Evolutionary conservation across 352 stramenopile genomes (phyloP).

Genomic region (Globisporangium canariense): DNA sequence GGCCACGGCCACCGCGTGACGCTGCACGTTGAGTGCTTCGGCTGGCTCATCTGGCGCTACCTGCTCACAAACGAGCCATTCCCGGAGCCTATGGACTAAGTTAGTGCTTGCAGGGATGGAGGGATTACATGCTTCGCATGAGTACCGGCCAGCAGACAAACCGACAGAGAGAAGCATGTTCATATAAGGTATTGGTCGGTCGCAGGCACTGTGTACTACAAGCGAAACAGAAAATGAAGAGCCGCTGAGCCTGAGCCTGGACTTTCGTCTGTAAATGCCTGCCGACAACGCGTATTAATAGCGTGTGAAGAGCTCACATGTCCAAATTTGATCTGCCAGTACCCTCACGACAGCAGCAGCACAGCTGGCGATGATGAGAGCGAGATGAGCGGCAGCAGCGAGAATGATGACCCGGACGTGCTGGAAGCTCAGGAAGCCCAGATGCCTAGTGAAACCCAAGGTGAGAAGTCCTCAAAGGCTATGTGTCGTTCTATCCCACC

Average conservation of each 20-base stretch:
- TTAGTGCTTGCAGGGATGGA: too few species aligned
- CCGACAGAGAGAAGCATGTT: too few species aligned
- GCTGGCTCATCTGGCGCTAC: constrained; percentile 85
- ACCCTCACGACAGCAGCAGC: background rate
- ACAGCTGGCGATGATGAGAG: background rate
- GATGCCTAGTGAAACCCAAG: background rate
- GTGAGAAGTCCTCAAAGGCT: background rate
- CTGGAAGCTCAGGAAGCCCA: background rate
- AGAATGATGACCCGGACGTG: background rate
- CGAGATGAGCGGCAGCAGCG: constrained; percentile 1
- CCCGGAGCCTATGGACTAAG: constrained; percentile 57
- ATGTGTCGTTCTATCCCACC: too few species aligned
- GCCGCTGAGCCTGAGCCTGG: too few species aligned
- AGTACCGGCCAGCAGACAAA: too few species aligned
- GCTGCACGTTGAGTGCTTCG: constrained; percentile 82
- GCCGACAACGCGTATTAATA: background rate
- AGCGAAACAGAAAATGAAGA: too few species aligned
- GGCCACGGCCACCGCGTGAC: constrained; percentile 78
- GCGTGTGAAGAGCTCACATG: background rate
- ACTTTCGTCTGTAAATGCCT: too few species aligned
- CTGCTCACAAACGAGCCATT: constrained; percentile 81
- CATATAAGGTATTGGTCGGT: too few species aligned
- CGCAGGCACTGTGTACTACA: too few species aligned
- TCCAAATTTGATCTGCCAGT: background rate
- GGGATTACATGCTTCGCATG: too few species aligned